Conservation (phyloP, 768 basidiomycete species). For the Serendipita indica region DNA sequence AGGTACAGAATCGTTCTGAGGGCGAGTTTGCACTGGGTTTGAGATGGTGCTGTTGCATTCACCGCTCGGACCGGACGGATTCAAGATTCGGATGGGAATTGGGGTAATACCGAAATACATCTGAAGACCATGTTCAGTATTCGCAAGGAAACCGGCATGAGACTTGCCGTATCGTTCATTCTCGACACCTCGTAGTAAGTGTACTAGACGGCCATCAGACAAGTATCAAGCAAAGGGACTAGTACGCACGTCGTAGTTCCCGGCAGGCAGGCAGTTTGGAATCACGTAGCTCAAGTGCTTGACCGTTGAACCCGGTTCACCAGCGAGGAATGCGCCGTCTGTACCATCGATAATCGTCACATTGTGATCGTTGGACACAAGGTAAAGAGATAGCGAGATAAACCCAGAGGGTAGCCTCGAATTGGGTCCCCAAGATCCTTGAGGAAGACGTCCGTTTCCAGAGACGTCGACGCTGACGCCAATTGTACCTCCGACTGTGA, state of each 20-base stretch:
- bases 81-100: neutral
- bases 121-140: neutral
- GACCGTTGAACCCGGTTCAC: conserved; percentile 30
- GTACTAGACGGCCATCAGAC: conserved; percentile 21
- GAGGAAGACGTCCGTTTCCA: conserved; percentile 6
- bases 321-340: conserved; percentile 21
- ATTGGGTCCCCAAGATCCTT: conserved; percentile 10
- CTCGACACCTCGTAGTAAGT: conserved; percentile 33
- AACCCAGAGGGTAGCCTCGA: conserved; percentile 24
- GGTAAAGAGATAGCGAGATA: conserved; percentile 29
- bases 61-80: neutral
- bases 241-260: conserved; percentile 30
- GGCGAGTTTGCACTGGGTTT: neutral
- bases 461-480: conserved; percentile 26
- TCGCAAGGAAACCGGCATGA: neutral
- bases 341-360: conserved; percentile 25
- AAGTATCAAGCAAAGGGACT: neutral
- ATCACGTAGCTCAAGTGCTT: conserved; percentile 27
- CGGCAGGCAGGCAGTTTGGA: conserved; percentile 28
- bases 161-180: conserved; percentile 20
- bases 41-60: neutral
- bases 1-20: conserved; percentile 7
- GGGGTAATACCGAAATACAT: conserved; percentile 3
- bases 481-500: conserved; percentile 22
- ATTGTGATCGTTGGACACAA: conserved; percentile 28